Conservation (phyloP, 2,329 filamentous ascomycete genomes). For the Penicillium sclerotigenum region DNA sequence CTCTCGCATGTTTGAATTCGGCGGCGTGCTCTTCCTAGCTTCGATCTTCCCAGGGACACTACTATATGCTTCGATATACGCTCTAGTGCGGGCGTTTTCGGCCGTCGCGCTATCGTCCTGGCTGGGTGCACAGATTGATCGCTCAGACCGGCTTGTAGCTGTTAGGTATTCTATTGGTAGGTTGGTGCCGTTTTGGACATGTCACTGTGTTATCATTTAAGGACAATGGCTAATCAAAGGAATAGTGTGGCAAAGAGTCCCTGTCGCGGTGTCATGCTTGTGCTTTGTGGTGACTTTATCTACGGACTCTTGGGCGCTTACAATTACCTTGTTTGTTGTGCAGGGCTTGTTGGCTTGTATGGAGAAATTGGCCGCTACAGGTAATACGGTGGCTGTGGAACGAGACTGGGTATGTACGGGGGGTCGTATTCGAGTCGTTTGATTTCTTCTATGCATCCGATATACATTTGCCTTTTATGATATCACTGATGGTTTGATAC, state of each 20-base stretch:
- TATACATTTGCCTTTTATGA: neutral
- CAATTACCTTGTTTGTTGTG: slow-evolving; percentile 29
- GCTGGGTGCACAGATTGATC: slow-evolving; percentile 61
- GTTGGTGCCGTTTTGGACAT: neutral
- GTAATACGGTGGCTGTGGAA: slow-evolving; percentile 68
- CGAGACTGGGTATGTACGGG: slow-evolving; percentile 58
- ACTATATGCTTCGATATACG: slow-evolving; percentile 67
- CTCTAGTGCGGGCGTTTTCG: slow-evolving; percentile 56
- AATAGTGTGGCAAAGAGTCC: slow-evolving; percentile 36
- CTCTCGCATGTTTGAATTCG: slow-evolving; percentile 63
- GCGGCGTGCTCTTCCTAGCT: slow-evolving; percentile 58
- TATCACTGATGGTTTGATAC: neutral
- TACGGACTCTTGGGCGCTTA: slow-evolving; percentile 1
- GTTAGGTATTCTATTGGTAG: slow-evolving; percentile 51
- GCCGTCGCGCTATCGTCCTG: slow-evolving; percentile 58
- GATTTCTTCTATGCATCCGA: neutral
- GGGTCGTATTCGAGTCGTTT: neutral
- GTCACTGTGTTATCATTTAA: neutral
- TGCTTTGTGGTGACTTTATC: slow-evolving; percentile 43
- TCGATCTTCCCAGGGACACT: slow-evolving; percentile 58
- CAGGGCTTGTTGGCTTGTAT: slow-evolving; percentile 59
- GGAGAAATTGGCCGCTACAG: slow-evolving; percentile 64
- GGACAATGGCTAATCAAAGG: neutral
- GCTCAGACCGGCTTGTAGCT: slow-evolving; percentile 49
- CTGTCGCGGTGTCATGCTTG: slow-evolving; percentile 49